phyloP scores from a whole-genome alignment of 495 filamentous ascomycete species.

The Cercophora samala region DNA sequence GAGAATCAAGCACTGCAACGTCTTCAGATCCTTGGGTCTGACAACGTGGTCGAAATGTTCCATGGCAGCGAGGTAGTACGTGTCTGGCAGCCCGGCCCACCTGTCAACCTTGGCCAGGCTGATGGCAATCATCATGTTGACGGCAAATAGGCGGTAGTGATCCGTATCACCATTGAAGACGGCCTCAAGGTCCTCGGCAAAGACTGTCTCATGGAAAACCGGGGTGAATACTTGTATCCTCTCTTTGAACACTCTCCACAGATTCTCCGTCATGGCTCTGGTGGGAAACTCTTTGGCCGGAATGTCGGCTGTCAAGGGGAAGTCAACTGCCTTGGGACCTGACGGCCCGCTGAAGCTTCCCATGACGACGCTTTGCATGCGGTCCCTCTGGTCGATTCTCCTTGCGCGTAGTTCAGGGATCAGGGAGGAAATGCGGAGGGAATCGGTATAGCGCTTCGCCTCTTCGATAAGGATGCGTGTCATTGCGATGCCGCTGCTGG shows the following conservation, averaged over 20 bases:
- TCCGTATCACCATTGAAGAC: slow-evolving; percentile 74
- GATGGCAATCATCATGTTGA: slow-evolving; percentile 87
- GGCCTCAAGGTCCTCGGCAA: slow-evolving; percentile 69
- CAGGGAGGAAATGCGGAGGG: slow-evolving; percentile 81
- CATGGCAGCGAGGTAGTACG: slow-evolving; percentile 85
- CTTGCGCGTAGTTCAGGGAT: slow-evolving; percentile 59
- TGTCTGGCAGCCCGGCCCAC: slow-evolving; percentile 83
- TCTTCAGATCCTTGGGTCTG: slow-evolving; percentile 74
- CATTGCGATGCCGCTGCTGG: slow-evolving; percentile 91
- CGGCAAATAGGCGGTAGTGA: slow-evolving; percentile 77
- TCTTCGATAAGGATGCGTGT: slow-evolving; percentile 91
- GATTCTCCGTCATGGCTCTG: background rate
- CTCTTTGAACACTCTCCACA: slow-evolving; percentile 71
- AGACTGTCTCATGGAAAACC: slow-evolving; percentile 75
- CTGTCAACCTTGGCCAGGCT: slow-evolving; percentile 84
- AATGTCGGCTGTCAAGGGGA: slow-evolving; percentile 79
- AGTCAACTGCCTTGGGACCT: slow-evolving; percentile 41
- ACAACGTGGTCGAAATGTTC: slow-evolving; percentile 74
- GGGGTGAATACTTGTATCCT: slow-evolving; percentile 86
- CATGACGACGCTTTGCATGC: slow-evolving; percentile 37
- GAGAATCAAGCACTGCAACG: slow-evolving; percentile 83
- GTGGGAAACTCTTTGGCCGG: slow-evolving; percentile 57
- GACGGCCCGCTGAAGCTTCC: slow-evolving; percentile 38
- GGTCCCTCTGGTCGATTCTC: slow-evolving; percentile 30
- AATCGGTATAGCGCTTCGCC: slow-evolving; percentile 80